phyloP scores from a whole-genome alignment of 2,329 filamentous ascomycete species.

The Corinectria fuckeliana region DNA sequence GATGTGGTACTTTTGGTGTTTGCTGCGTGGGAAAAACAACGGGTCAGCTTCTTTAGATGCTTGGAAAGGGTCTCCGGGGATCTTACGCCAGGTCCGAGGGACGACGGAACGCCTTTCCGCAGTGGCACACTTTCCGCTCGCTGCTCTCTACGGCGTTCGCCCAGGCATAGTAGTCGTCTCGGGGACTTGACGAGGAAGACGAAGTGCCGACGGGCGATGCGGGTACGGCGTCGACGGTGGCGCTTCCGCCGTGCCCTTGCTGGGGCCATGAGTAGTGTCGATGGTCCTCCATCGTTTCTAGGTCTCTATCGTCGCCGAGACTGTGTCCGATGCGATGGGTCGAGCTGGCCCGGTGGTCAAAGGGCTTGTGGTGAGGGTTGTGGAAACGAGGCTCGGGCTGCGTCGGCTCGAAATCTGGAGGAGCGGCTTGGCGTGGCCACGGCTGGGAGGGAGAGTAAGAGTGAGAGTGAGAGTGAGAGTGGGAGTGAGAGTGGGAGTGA shows the following conservation, averaged over 20 bases:
- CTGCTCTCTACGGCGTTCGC: constrained; percentile 11
- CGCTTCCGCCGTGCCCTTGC: background rate
- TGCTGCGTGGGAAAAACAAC: constrained; percentile 15
- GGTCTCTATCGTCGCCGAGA: background rate
- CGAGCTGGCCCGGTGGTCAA: background rate
- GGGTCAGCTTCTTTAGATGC: constrained; percentile 10
- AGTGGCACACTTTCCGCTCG: constrained; percentile 32
- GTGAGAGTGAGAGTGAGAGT: no score
- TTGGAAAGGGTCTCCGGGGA: background rate
- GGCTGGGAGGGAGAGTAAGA: constrained; percentile 3
- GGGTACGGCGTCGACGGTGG: background rate
- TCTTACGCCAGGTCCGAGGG: constrained; percentile 38
- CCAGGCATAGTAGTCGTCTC: constrained; percentile 30
- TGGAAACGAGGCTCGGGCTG: constrained; percentile 13
- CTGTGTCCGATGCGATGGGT: background rate
- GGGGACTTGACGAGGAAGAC: constrained; percentile 30
- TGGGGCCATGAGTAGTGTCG: background rate
- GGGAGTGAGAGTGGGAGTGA: no score
- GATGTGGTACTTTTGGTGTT: constrained; percentile 40
- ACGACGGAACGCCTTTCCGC: constrained; percentile 36
- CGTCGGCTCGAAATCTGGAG: constrained; percentile 2
- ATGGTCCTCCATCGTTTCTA: background rate
- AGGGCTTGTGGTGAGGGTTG: background rate
- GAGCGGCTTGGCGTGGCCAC: constrained; percentile 2
- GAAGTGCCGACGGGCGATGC: constrained; percentile 26